phyloP scores from a whole-genome alignment of 805 yeast genomes.

The Cephaloascus fragrans region DNA sequence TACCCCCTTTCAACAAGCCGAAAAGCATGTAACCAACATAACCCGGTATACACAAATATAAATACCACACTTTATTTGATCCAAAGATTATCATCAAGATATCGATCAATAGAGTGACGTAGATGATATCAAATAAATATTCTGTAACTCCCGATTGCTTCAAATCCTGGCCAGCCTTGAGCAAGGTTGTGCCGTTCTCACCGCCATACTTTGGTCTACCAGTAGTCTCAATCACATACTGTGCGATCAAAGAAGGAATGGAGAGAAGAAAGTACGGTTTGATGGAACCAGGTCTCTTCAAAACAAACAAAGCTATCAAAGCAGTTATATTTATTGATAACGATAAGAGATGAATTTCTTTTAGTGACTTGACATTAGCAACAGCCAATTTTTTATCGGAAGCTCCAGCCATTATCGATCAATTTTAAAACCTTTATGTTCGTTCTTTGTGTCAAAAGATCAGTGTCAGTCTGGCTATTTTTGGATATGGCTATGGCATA shows the following conservation, averaged over 20 bases:
- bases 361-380: constrained; percentile 24
- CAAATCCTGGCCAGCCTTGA: constrained; percentile 52
- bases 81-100: constrained; percentile 46
- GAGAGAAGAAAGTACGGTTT: constrained; percentile 27
- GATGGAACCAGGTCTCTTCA: constrained; percentile 36
- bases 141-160: constrained; percentile 57
- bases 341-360: constrained; percentile 24
- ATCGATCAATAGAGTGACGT: constrained; percentile 52
- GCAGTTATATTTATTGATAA: constrained; percentile 28
- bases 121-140: constrained; percentile 61
- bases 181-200: constrained; percentile 28
- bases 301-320: constrained; percentile 22
- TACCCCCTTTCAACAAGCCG: constrained; percentile 20
- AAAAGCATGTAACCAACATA: constrained; percentile 39
- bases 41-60: constrained; percentile 41
- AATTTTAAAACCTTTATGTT: too few species aligned
- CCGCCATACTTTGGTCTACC: constrained; percentile 49
- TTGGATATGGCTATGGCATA: too few species aligned
- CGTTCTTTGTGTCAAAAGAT: too few species aligned
- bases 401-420: constrained; percentile 43
- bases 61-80: constrained; percentile 48
- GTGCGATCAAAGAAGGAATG: constrained; percentile 26
- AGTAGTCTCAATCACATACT: constrained; percentile 44
- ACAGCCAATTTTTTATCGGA: constrained; percentile 45
- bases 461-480: too few species aligned